Conservation (phyloP, 768 basidiomycete genomes). For the Hysterangium stoloniferum region DNA sequence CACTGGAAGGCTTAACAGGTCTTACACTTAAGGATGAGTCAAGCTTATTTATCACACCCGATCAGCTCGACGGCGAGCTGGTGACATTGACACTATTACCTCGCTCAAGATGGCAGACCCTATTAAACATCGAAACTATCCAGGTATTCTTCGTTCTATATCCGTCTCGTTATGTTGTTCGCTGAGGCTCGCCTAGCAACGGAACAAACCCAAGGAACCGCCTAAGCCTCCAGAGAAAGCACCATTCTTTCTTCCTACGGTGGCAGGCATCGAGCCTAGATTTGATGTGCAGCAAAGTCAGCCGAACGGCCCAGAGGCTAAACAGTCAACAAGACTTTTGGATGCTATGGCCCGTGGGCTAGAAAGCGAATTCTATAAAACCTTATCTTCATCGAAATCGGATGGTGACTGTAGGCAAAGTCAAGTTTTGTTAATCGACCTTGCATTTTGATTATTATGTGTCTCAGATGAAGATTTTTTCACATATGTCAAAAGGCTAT, state of each 20-base stretch:
- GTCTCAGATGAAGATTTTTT: slow-evolving; percentile 76
- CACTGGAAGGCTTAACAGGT: slow-evolving; percentile 62
- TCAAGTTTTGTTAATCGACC: not conserved
- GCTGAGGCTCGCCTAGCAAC: slow-evolving; percentile 44
- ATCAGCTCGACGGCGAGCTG: slow-evolving; percentile 84
- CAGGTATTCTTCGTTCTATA: slow-evolving; percentile 44
- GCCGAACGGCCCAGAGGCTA: slow-evolving; percentile 27
- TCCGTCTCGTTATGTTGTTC: not conserved
- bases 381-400: slow-evolving; percentile 45
- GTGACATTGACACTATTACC: slow-evolving; percentile 90
- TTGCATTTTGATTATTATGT: slow-evolving; percentile 7
- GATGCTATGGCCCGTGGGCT: slow-evolving; percentile 42
- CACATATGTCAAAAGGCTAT: slow-evolving; percentile 72
- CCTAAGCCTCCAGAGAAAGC: slow-evolving; percentile 93
- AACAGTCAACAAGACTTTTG: slow-evolving; percentile 43
- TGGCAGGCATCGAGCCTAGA: slow-evolving; percentile 79
- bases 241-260: slow-evolving; percentile 93
- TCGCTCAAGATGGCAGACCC: slow-evolving; percentile 89
- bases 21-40: slow-evolving; percentile 48
- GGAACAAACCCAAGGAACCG: slow-evolving; percentile 94
- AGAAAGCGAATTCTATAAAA: slow-evolving; percentile 66
- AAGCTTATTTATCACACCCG: slow-evolving; percentile 78
- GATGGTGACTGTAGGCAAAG: slow-evolving; percentile 61
- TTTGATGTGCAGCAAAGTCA: slow-evolving; percentile 53
- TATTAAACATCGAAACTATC: slow-evolving; percentile 94